Evolutionary conservation across 305 asterid species (phyloP).

Genomic region (Rubia tinctorum): DNA sequence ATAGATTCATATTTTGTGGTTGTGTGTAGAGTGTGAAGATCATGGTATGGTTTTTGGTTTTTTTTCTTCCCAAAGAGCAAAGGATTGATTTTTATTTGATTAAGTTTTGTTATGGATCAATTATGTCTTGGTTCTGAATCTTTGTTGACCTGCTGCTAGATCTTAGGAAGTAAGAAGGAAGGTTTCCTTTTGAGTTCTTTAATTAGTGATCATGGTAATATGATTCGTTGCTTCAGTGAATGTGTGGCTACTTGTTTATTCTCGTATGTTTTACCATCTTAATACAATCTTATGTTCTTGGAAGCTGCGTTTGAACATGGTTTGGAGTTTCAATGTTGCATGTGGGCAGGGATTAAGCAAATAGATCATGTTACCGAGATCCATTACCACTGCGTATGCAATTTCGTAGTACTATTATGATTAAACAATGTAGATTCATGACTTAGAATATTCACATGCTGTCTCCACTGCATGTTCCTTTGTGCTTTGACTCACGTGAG

Average conservation of each 20-base stretch:
- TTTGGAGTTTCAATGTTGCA: slow-evolving; percentile 2
- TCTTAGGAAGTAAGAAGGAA: slow-evolving; percentile 8
- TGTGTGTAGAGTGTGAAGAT: not conserved
- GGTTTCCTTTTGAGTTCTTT: not conserved
- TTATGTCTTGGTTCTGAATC: not conserved
- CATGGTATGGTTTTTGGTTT: not conserved
- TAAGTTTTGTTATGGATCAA: not conserved
- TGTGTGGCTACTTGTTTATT: not conserved
- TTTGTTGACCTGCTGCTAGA: not conserved
- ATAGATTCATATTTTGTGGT: not conserved
- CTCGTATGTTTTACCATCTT: not conserved
- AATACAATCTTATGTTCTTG: not conserved
- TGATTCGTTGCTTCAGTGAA: not conserved
- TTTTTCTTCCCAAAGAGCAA: not conserved
- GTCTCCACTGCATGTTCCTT: not conserved
- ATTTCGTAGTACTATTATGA: not conserved
- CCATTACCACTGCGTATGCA: not conserved
- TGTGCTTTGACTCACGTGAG: slow-evolving; percentile 11
- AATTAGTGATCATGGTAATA: not conserved
- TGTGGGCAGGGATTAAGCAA: not conserved
- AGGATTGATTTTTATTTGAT: not conserved
- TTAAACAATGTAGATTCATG: not conserved
- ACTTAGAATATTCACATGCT: not conserved
- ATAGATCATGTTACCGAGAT: not conserved
- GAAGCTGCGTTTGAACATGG: not conserved